Base-by-base conservation (phyloP, 805 yeast genomes). In the Wickerhamomyces kurtzmanii region DNA sequence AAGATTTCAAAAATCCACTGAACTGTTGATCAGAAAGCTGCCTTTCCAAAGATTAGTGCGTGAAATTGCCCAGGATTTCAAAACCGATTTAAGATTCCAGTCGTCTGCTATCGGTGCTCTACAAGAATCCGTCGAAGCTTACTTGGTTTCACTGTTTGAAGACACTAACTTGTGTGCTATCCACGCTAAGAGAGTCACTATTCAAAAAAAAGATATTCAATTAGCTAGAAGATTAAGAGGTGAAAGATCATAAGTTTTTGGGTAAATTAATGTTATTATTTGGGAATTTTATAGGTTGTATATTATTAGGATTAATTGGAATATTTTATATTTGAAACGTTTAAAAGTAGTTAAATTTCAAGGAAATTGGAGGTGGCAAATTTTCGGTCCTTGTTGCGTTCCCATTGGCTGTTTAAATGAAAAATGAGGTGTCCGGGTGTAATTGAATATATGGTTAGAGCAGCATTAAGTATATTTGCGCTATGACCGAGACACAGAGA, bases 71-170 rank as follows among this genome's bases (percentile, higher is more conserved):
- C 89, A 81, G 62, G 96, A 86, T 58, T 81, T 82, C 75, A 81
- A 79, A 69, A 75, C 89, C 47, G 93, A 82, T 56, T 73, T 86
- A 62, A 79, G 95, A 71, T 89, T 91, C 79, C 96, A 89, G 63
- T 82, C 95, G 32, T 82, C 94, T 43, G 98, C 98, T 43, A 81
- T 89, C 43, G 87, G 94, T 65, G 98, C 98, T 45, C 70, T 89
- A 50, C 98, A 89, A 64, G 98, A 91, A 68, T 87, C 97, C 39
- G 95, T 89, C 39, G 98, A 89, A 71, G 96, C 96, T 53, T 91
- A 86, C 74, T 71, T 91, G 50, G 96, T 89, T 31, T 84, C 95
- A 36, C 65, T 89, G 53, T 91, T 89, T 48, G 97, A 89, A 71
- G 97, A 91, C 63, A 91, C 97, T 43, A 89, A 87, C 72, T 74